Evolutionary conservation across 2,329 filamentous ascomycete genomes (phyloP), one percentile per base, ranked within the genome.

Genomic region (Coniochaeta sp.): DNA sequence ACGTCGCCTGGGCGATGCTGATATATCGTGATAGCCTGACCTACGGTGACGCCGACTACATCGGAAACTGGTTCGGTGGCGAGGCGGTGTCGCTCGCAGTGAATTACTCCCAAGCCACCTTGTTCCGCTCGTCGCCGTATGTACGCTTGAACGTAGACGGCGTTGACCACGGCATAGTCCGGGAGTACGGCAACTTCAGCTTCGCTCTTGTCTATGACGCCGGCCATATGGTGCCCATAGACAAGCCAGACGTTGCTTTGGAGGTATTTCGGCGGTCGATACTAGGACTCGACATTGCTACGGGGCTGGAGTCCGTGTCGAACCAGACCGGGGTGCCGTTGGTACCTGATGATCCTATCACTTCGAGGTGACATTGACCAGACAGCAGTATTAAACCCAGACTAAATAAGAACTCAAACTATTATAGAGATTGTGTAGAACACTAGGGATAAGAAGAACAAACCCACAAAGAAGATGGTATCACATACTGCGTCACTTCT

Each of bases 151-250:
- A 78, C 13, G 78, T 85, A 8, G 82, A 86, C 57, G 73, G 71
- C 6, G 70, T 73, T 4, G 82, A 82, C 66, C 78, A 78, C 65
- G 84, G 77, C 26, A 85, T 84, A 27, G 77, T 79, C 52, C 75
- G 84, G 1, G 84, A 89, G 61, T 84, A 79, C 58, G 85, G 83
- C 2, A 88, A 87, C 57, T 75, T 82, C 56, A 77, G 73, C n/a
- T 82, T 83, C 62, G 75, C 74, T 18, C 69, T 79, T 0, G 71
- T 82, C 18, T 81, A 79, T 59, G 73, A 81, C 54, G 70, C 77
- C 9, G 78, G 80, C 1, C 79, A 82, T 56, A 75, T 59, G 6
- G 61, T 64, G 12, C 57, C 63, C 1, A 57, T 52, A 18, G 61
- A 63, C 48, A 56, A 61, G 50, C 60, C 62, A 14, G 53, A 54